Evolutionary conservation across 768 basidiomycete species (phyloP).

Genomic region (Rhodosporidiobolus odoratus): DNA sequence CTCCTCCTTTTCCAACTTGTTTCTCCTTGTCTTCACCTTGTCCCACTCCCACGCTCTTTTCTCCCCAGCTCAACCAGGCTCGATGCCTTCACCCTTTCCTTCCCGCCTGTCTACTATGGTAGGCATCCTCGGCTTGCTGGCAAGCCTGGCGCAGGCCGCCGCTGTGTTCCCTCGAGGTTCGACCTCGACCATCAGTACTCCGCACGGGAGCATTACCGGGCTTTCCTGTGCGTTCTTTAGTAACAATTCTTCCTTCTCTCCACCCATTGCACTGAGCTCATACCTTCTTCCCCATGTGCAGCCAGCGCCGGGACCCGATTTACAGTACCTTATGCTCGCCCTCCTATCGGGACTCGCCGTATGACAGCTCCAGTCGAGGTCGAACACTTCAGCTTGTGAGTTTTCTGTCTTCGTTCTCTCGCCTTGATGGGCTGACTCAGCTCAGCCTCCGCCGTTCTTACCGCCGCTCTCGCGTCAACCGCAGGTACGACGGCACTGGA

Average conservation of each 20-base stretch:
- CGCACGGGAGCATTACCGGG: conserved; percentile 4
- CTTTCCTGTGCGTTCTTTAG: not conserved
- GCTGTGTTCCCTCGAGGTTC: not conserved
- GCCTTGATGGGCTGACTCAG: not conserved
- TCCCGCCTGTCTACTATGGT: not conserved
- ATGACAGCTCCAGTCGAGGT: conserved; percentile 6
- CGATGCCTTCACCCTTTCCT: not conserved
- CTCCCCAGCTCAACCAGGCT: not conserved
- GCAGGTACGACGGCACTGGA: conserved; percentile 14
- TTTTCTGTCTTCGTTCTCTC: not conserved
- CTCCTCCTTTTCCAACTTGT: not conserved
- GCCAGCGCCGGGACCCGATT: conserved; percentile 11
- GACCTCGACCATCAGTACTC: not conserved
- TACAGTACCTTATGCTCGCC: conserved; percentile 32
- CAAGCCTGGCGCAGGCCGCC: not conserved
- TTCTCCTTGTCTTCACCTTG: not conserved
- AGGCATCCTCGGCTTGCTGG: not conserved
- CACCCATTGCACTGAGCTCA: not conserved
- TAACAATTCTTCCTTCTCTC: no score
- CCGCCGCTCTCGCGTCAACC: not conserved
- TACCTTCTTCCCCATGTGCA: not conserved
- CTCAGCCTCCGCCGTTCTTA: not conserved
- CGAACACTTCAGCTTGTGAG: not conserved
- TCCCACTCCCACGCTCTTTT: not conserved
- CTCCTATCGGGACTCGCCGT: conserved; percentile 10